phyloP scores from a whole-genome alignment of 225 moss, liverwort and hornwort species.

The Asterella californica region DNA sequence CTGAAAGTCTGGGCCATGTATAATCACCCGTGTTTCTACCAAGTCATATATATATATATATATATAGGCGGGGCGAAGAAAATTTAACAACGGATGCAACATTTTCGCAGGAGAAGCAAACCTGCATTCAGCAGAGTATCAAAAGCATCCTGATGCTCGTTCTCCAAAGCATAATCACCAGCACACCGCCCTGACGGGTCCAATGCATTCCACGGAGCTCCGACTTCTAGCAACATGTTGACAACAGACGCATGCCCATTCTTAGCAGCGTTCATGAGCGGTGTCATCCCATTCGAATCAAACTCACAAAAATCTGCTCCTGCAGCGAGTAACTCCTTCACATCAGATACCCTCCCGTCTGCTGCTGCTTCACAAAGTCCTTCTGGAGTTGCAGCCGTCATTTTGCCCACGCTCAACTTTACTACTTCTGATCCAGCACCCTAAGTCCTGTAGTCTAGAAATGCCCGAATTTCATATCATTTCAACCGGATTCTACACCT shows the following conservation, averaged over 20 bases:
- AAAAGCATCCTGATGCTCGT: conserved; percentile 73
- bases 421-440: neutral
- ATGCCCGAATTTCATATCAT: neutral
- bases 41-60: neutral
- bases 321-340: conserved; percentile 43
- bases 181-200: conserved; percentile 63
- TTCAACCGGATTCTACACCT: neutral
- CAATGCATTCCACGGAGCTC: conserved; percentile 94
- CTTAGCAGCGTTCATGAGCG: conserved; percentile 78
- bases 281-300: conserved; percentile 57
- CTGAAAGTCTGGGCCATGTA: no score
- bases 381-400: conserved; percentile 11
- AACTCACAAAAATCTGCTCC: conserved; percentile 62
- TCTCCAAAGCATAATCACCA: conserved; percentile 88
- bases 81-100: neutral
- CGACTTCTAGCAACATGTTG: conserved; percentile 59
- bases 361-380: conserved; percentile 50
- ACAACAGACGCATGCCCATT: conserved; percentile 60
- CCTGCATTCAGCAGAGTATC: conserved; percentile 82
- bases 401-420: neutral
- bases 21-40: no score
- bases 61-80: neutral
- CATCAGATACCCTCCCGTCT: conserved; percentile 50
- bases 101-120: neutral
- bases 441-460: no score